Evolutionary conservation across 805 yeast species (phyloP), one percentile per base, ranked within the genome.

Genomic region (Cyberlindnera veronae): DNA sequence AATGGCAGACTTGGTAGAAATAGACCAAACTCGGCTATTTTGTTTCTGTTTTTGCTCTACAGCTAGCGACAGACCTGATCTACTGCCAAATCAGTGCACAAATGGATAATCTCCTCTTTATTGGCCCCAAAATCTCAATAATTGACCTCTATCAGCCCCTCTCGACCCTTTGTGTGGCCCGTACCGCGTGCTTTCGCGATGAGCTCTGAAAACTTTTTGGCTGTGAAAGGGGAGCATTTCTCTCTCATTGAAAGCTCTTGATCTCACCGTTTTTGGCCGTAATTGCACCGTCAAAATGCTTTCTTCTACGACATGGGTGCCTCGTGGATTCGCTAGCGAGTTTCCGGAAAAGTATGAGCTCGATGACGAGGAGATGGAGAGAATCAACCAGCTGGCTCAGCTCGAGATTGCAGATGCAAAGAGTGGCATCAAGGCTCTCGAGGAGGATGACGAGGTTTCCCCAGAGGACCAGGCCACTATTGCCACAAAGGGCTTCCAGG

Each of bases 231-330:
- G 14, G 14, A 14, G 30, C 30, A 15, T 28, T 13, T 30, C 32
- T 30, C 23, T 19, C 10, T 30, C n/a, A n/a, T n/a, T n/a, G n/a
- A n/a, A n/a, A n/a, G n/a, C n/a, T n/a, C n/a, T n/a, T n/a, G n/a
- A n/a, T n/a, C n/a, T n/a, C n/a, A n/a, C n/a, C n/a, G n/a, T n/a
- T n/a, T n/a, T n/a, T 27, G 14, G 15, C 15, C 17, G 31, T n/a
- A 19, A 26, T 5, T 5, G 13, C 35, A 18, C 24, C 14, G n/a
- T 18, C 15, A 15, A 15, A 18, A 89, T 90, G 96, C 83, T 91
- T 49, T 88, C 99, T 29, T 84, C 97, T 20, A 81, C 93, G 35
- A 69, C 81, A 37, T 93, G 99, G 98, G 96, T 91, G 18, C 97
- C 98, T 36, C 78, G 96, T 56, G 99, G 99, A 5, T 84, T 74